These are phyloP conservation scores for Malania oleifera DNA, from an alignment of 164 flowering plant genomes.

Conservation along the genomic window DNA sequence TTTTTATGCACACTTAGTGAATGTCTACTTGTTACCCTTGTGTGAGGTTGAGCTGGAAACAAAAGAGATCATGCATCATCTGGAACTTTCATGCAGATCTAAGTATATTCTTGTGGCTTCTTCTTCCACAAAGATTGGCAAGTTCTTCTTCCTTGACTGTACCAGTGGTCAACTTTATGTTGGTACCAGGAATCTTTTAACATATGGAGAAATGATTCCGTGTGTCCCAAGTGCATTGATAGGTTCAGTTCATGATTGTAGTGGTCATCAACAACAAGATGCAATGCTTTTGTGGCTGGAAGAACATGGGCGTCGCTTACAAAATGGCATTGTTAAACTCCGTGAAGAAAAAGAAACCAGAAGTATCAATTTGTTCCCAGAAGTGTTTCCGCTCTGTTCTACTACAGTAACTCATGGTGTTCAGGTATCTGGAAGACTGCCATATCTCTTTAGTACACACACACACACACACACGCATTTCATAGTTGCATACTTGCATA, in stretches of 20 bases:
- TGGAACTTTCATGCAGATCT: conserved; percentile 31
- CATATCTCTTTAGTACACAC: not conserved
- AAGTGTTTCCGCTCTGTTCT: conserved; percentile 59
- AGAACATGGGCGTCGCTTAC: conserved; percentile 76
- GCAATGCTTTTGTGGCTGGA: conserved; percentile 89
- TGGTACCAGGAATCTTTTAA: conserved; percentile 56
- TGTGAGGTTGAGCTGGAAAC: conserved; percentile 40
- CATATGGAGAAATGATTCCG: conserved; percentile 69
- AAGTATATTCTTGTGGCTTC: conserved; percentile 65
- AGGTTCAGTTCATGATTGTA: conserved; percentile 32
- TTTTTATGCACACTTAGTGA: conserved; percentile 54
- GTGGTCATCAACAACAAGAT: conserved; percentile 52
- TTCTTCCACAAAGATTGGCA: conserved; percentile 39
- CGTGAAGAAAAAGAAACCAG: conserved; percentile 32
- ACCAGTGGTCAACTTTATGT: conserved; percentile 64
- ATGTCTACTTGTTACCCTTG: conserved; percentile 69
- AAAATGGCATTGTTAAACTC: conserved; percentile 55
- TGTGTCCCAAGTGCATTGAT: conserved; percentile 67
- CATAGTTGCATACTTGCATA: no score
- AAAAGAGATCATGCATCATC: conserved; percentile 23
- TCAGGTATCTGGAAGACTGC: conserved; percentile 38
- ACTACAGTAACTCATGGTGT: conserved; percentile 77
- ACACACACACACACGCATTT: no score
- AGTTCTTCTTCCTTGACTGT: conserved; percentile 77
- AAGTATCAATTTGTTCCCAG: conserved; percentile 68